phyloP scores from a whole-genome alignment of 2,329 filamentous ascomycete genomes.

The Metarhizium album region DNA sequence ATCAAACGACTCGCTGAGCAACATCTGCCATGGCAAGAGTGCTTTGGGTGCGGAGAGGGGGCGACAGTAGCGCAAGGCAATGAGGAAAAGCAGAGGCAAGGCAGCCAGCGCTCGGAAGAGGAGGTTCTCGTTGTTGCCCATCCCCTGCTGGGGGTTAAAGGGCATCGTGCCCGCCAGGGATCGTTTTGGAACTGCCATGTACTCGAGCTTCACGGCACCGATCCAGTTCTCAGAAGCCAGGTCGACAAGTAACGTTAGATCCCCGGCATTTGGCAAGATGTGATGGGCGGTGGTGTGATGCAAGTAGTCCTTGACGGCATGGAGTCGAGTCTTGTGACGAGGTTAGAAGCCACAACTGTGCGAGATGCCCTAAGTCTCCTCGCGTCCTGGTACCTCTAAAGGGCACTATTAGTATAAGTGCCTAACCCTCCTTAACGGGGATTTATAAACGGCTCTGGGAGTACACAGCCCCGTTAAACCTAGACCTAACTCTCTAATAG shows the following conservation, averaged over 20 bases:
- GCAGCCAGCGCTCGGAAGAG: not conserved
- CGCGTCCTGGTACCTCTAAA: not conserved
- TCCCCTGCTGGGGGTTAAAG: not conserved
- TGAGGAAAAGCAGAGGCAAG: not conserved
- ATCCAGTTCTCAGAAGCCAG: not conserved
- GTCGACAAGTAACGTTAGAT: not conserved
- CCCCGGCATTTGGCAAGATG: not conserved
- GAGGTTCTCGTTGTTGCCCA: not conserved
- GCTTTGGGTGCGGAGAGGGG: not conserved
- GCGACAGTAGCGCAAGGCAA: not conserved
- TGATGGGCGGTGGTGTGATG: not conserved
- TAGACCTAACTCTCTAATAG: too few species aligned
- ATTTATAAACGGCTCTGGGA: too few species aligned
- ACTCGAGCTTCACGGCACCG: not conserved
- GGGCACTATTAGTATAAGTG: not conserved
- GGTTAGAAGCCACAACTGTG: not conserved
- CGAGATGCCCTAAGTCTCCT: not conserved
- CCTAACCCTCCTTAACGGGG: too few species aligned
- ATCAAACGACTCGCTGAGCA: not conserved
- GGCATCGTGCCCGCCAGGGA: not conserved
- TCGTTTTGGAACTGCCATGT: not conserved
- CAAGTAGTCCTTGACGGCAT: not conserved
- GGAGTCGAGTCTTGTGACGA: not conserved
- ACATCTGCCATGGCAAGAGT: not conserved
- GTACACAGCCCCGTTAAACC: too few species aligned